Evolutionary conservation across 331 rosid species (phyloP).

Genomic region (Prunus yedoensis): DNA sequence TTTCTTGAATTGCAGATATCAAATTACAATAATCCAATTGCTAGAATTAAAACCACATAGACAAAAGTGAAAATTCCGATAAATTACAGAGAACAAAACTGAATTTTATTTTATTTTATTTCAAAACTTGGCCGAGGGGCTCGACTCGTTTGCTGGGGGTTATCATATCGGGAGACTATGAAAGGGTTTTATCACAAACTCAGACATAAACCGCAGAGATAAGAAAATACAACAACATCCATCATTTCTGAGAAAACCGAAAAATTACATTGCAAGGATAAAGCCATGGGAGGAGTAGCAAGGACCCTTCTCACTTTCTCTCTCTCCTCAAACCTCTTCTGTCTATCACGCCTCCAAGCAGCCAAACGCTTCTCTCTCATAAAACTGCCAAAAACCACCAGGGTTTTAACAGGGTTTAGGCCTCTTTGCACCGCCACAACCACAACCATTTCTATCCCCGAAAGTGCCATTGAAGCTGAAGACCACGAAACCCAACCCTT

Average conservation of each 20-base stretch:
- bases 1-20: too few species aligned
- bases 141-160: background rate
- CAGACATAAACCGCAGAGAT: background rate
- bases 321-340: slow-evolving; percentile 39
- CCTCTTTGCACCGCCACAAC: slow-evolving; percentile 48
- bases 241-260: background rate
- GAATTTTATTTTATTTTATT: too few species aligned
- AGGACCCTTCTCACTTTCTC: slow-evolving; percentile 58
- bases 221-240: background rate
- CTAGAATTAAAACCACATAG: too few species aligned
- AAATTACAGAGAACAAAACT: too few species aligned
- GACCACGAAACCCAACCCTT: slow-evolving; percentile 36
- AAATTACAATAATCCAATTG: too few species aligned
- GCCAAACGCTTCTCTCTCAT: slow-evolving; percentile 45
- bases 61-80: too few species aligned
- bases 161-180: background rate
- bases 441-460: slow-evolving; percentile 8
- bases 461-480: slow-evolving; percentile 18
- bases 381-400: slow-evolving; percentile 37
- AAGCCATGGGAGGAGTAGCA: slow-evolving; percentile 72
- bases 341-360: slow-evolving; percentile 46
- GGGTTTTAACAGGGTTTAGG: slow-evolving; percentile 45
- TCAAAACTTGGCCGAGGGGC: too few species aligned
- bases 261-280: background rate
- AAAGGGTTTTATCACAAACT: background rate